Evolutionary conservation across 2,329 filamentous ascomycete species (phyloP).

Genomic region (Dactylellina cionopaga): DNA sequence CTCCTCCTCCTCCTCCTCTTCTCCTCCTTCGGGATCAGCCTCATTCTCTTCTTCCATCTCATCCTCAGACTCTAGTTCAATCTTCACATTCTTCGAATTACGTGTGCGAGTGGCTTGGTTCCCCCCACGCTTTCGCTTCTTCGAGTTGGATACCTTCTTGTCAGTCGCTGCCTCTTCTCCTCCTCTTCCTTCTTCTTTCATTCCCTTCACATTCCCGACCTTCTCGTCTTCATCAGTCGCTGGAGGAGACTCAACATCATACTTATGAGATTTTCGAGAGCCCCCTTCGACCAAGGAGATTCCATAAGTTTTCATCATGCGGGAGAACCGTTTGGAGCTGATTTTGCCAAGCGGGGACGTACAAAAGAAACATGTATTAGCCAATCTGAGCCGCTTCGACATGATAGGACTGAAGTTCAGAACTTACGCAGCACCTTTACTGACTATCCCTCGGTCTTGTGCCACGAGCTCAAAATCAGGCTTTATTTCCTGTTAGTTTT

Average conservation of each 20-base stretch:
- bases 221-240: slow-evolving; percentile 33
- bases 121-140: slow-evolving; percentile 22
- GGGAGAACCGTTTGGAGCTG: slow-evolving; percentile 26
- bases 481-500: not conserved
- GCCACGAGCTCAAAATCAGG: slow-evolving; percentile 41
- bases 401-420: too few species aligned
- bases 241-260: slow-evolving; percentile 22
- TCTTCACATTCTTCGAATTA: not conserved
- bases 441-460: slow-evolving; percentile 38
- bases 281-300: not conserved
- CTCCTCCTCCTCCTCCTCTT: not conserved
- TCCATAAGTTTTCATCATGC: slow-evolving; percentile 26
- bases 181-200: slow-evolving; percentile 8
- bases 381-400: too few species aligned
- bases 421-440: slow-evolving; percentile 37
- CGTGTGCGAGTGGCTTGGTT: slow-evolving; percentile 7
- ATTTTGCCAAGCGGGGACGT: too few species aligned
- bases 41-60: not conserved
- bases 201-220: not conserved
- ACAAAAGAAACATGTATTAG: too few species aligned
- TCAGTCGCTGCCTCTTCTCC: not conserved
- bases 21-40: too few species aligned
- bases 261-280: not conserved
- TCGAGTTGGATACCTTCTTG: too few species aligned
- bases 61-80: not conserved